phyloP scores from a whole-genome alignment of 1,139 yeast genomes.

The Sugiyamaella xylanicola region DNA sequence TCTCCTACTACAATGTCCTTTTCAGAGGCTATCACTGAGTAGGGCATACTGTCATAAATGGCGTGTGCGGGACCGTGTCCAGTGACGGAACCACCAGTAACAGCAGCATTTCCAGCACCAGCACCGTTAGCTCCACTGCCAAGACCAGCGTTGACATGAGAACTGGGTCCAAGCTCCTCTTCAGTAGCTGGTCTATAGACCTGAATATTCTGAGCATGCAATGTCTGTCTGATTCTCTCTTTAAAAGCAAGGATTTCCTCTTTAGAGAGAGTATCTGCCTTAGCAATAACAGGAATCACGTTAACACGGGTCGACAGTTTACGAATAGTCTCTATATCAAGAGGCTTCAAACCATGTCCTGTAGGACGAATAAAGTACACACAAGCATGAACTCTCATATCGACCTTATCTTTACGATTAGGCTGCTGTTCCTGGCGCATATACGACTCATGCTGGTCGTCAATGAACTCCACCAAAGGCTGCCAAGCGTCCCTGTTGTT shows the following conservation, averaged over 20 bases:
- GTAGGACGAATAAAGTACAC: conserved; percentile 94
- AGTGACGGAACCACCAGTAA: too few relatives aligned
- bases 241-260: conserved; percentile 80
- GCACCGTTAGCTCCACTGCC: conserved; percentile 34
- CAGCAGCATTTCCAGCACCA: conserved; percentile 57
- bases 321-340: conserved; percentile 93
- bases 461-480: conserved; percentile 89
- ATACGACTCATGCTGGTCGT: conserved; percentile 92
- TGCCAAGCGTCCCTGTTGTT: conserved; percentile 93
- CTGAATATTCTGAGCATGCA: conserved; percentile 87
- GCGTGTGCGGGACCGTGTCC: too few relatives aligned
- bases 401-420: conserved; percentile 55
- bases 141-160: not conserved
- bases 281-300: conserved; percentile 92
- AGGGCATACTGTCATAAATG: conserved; percentile 92
- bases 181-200: conserved; percentile 80
- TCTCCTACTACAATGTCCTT: conserved; percentile 71
- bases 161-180: conserved; percentile 21
- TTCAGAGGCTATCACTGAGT: conserved; percentile 89
- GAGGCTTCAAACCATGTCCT: conserved; percentile 90
- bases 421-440: conserved; percentile 99
- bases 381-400: conserved; percentile 93
- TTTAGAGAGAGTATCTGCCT: conserved; percentile 89
- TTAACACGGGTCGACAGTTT: conserved; percentile 85
- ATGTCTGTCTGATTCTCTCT: conserved; percentile 79